Evolutionary conservation across 148 eudicot genomes (phyloP).

Genomic region (Cornus florida): DNA sequence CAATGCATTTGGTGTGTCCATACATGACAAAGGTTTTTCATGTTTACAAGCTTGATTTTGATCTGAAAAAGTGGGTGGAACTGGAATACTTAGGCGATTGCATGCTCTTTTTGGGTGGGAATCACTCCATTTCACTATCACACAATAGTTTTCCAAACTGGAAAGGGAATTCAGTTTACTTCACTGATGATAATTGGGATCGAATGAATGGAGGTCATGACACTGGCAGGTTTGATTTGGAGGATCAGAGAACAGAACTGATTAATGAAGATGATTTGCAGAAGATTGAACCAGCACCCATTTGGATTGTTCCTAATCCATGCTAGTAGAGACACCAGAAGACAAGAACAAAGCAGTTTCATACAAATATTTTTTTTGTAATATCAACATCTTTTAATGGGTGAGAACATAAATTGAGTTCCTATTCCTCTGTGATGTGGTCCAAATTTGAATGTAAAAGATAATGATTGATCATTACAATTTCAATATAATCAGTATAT

Average conservation of each 20-base stretch:
- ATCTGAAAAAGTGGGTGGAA: not conserved
- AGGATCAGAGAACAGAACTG: not conserved
- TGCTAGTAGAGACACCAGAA: no score
- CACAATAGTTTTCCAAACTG: not conserved
- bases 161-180: not conserved
- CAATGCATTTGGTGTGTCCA: not conserved
- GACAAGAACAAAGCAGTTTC: no score
- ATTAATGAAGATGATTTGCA: not conserved
- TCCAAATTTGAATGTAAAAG: no score
- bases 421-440: no score
- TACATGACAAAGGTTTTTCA: not conserved
- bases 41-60: not conserved
- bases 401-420: no score
- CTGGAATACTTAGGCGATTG: not conserved
- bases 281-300: not conserved
- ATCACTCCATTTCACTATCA: not conserved
- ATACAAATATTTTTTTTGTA: no score
- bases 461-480: no score
- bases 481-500: no score
- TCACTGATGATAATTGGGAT: not conserved
- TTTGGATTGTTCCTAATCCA: not conserved
- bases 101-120: not conserved
- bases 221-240: not conserved
- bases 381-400: no score
- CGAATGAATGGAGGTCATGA: slow-evolving; percentile 9